phyloP scores from a whole-genome alignment of 768 basidiomycete genomes.

The Podaxis pistillaris region DNA sequence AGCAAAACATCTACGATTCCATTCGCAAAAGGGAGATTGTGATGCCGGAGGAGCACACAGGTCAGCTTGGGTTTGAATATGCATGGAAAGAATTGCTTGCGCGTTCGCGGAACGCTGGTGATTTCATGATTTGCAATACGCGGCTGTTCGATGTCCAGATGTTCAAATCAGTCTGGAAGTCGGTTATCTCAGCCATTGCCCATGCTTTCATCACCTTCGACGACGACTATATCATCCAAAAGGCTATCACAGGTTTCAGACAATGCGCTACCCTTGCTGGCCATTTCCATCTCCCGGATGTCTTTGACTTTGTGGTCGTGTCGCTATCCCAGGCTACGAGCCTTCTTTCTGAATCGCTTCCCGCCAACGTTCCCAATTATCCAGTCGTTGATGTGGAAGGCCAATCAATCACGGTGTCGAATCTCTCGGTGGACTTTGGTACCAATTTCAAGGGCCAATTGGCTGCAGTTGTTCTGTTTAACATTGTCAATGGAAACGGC shows the following conservation, averaged over 20 bases:
- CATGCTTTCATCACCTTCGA: slow-evolving; percentile 96
- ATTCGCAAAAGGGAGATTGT: slow-evolving; percentile 94
- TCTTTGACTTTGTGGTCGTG: slow-evolving; percentile 94
- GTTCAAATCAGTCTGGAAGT: slow-evolving; percentile 93
- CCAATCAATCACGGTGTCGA: slow-evolving; percentile 87
- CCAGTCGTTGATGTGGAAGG: slow-evolving; percentile 89
- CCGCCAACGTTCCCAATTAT: slow-evolving; percentile 74
- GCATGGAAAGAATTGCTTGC: slow-evolving; percentile 96
- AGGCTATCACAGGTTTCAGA: slow-evolving; percentile 92
- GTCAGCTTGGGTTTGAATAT: slow-evolving; percentile 95
- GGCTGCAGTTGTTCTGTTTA: slow-evolving; percentile 95
- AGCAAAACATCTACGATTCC: slow-evolving; percentile 92
- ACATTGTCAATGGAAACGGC: slow-evolving; percentile 95
- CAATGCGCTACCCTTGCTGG: slow-evolving; percentile 94
- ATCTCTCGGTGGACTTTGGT: slow-evolving; percentile 90
- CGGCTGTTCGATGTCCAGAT: slow-evolving; percentile 84
- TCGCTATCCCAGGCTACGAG: slow-evolving; percentile 92
- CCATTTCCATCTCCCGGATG: slow-evolving; percentile 86
- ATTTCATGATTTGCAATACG: slow-evolving; percentile 77
- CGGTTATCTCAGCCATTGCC: slow-evolving; percentile 90
- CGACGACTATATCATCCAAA: slow-evolving; percentile 95
- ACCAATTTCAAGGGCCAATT: slow-evolving; percentile 94
- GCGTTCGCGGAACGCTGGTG: slow-evolving; percentile 75
- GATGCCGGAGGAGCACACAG: slow-evolving; percentile 97
- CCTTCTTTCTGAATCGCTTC: slow-evolving; percentile 71